These are phyloP conservation scores for Tricholoma sp. DNA, from an alignment of 768 basidiomycete species.

Conservation along the genomic window DNA sequence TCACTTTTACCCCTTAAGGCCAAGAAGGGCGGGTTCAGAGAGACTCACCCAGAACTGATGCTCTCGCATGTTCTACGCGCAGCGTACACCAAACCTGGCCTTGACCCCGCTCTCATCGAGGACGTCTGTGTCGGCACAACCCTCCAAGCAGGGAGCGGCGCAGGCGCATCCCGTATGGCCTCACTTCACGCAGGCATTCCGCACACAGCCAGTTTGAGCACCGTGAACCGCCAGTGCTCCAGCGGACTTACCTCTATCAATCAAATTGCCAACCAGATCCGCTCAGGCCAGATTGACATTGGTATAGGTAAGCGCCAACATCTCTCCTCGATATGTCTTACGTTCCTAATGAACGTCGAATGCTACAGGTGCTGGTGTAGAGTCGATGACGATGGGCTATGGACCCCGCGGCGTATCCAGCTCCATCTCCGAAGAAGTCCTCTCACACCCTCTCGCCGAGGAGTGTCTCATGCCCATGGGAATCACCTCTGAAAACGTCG, in stretches of 20 bases:
- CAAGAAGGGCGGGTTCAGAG: conserved; percentile 87
- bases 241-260: conserved; percentile 80
- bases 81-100: conserved; percentile 57
- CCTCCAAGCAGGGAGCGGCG: conserved; percentile 82
- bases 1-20: conserved; percentile 39
- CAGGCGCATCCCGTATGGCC: conserved; percentile 79
- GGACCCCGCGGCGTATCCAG: conserved; percentile 49
- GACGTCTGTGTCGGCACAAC: conserved; percentile 87
- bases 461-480: conserved; percentile 90
- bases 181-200: conserved; percentile 85
- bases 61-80: conserved; percentile 74
- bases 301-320: conserved; percentile 64
- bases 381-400: conserved; percentile 84
- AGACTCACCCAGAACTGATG: conserved; percentile 79
- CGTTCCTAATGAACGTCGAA: neutral
- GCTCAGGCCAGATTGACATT: conserved; percentile 77
- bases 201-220: conserved; percentile 65
- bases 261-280: conserved; percentile 79
- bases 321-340: neutral
- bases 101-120: conserved; percentile 81
- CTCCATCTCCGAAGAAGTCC: conserved; percentile 59
- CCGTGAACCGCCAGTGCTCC: conserved; percentile 89
- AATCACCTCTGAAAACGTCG: conserved; percentile 93
- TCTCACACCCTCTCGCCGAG: conserved; percentile 60
- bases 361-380: conserved; percentile 70